phyloP scores from a whole-genome alignment of 2,329 filamentous ascomycete species.

The Zymoseptoria crescenta region DNA sequence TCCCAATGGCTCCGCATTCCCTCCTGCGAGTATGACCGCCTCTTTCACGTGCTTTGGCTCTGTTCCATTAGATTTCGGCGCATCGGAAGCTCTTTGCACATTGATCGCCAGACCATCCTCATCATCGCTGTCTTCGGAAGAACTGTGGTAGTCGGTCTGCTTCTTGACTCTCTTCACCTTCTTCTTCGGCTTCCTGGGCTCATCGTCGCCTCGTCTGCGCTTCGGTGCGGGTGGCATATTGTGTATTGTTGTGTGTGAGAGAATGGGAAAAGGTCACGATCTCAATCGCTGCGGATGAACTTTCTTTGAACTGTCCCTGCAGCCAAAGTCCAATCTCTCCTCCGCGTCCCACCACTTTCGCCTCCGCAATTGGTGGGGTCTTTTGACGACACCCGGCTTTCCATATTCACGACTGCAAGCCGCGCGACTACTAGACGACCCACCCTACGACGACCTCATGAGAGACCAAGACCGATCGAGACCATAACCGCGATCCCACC shows the following conservation, averaged over 20 bases:
- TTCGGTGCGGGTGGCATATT: slow-evolving; percentile 19
- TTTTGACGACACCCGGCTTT: background rate
- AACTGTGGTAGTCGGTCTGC: slow-evolving; percentile 57
- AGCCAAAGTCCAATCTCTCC: background rate
- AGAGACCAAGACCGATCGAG: background rate
- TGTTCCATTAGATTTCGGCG: slow-evolving; percentile 11
- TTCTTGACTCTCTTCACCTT: slow-evolving; percentile 53
- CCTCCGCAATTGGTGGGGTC: background rate
- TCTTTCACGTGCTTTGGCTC: slow-evolving; percentile 12
- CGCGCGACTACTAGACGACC: background rate
- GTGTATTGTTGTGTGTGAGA: slow-evolving; percentile 1
- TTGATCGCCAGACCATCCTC: slow-evolving; percentile 4
- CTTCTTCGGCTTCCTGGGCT: slow-evolving; percentile 47
- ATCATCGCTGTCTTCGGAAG: slow-evolving; percentile 48
- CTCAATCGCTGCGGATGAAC: background rate
- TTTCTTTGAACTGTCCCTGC: too few relatives aligned
- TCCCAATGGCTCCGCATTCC: slow-evolving; percentile 7
- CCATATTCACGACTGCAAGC: background rate
- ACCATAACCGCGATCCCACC: background rate
- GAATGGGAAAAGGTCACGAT: background rate
- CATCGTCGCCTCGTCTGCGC: slow-evolving; percentile 44
- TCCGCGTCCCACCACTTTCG: background rate
- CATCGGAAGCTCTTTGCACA: slow-evolving; percentile 19
- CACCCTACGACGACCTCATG: background rate
- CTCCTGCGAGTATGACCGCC: slow-evolving; percentile 6